Evolutionary conservation across 176 grass and related monocot genomes (phyloP), one percentile per base, ranked within the genome.

Genomic region (Paspalum notatum): DNA sequence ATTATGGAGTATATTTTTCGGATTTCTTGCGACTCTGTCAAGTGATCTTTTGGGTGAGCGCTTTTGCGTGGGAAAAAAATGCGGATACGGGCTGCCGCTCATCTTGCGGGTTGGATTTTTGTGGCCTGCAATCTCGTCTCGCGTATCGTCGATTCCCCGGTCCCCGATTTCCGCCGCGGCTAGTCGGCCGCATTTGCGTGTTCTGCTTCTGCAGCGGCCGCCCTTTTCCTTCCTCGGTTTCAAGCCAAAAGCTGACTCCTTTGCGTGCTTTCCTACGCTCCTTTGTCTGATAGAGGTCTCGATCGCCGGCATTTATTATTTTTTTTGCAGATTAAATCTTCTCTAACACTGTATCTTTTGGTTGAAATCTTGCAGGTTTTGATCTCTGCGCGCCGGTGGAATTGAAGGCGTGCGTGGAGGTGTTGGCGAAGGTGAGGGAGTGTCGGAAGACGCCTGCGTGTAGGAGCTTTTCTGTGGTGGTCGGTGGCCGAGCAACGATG

Each of bases 241-340:
- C 59, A 59, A 76, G 69, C 57, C 84, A 79, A 89, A 98, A 94
- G 90, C 68, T 54, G 77, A 14, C 86, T 82, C 74, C 88, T 94
- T 91, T 91, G 75, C 80, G 57, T 89, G 80, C 82, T 91, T 92
- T 98, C 55, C 65, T 63, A 77, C 73, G 72, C 47, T 68, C 84
- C 77, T 71, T 86, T 88, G 62, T 86, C 82, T 75, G 84, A 79
- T 62, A 63, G 17, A 44, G 50, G 55, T 78, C 76, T 50, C 55
- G 83, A 91, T 86, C 17, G 50, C 81, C 47, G 50, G 73, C 66
- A 20, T n/a, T 52, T 26, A 0, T 32, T 32, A 15, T 26, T 3
- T 15, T 77, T 70, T 59, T 56, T 78, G 46, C 72, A 48, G 64
- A 79, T 86, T 59, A 88, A 83, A 80, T 82, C 75, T 80, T 75